phyloP scores from a whole-genome alignment of 108 stramenopile species.

The Cyclotella cryptica region DNA sequence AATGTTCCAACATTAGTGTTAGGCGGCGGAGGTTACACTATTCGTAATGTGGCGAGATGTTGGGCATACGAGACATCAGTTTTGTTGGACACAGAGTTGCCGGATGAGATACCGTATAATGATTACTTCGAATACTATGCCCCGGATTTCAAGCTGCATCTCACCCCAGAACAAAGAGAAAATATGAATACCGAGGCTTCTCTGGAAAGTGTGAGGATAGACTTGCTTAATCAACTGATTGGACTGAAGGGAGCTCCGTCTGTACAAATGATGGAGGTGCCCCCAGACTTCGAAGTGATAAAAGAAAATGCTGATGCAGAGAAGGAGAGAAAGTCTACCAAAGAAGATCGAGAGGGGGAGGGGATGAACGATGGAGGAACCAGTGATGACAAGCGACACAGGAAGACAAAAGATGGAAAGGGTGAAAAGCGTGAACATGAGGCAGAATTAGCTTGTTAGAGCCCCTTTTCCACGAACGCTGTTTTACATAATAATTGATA shows the following conservation, averaged over 20 bases:
- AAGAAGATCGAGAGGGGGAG: constrained; percentile 25
- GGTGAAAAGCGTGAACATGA: constrained; percentile 53
- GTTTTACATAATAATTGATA: background rate
- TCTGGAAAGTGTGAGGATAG: constrained; percentile 69
- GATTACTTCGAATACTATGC: constrained; percentile 99
- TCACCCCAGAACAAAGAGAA: constrained; percentile 85
- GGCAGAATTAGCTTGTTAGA: constrained; percentile 43
- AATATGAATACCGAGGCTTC: constrained; percentile 84
- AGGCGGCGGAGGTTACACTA: constrained; percentile 99
- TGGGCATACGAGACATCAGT: constrained; percentile 98
- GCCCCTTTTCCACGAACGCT: no score
- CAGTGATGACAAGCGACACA: constrained; percentile 42
- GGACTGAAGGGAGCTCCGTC: constrained; percentile 90
- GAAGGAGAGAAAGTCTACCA: constrained; percentile 34
- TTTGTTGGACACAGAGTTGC: constrained; percentile 71
- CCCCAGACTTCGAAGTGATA: constrained; percentile 75
- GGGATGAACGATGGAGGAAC: constrained; percentile 56
- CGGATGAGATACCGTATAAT: constrained; percentile 98
- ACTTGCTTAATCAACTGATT: constrained; percentile 82
- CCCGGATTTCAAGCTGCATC: constrained; percentile 97
- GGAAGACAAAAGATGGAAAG: constrained; percentile 51
- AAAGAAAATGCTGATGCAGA: constrained; percentile 54
- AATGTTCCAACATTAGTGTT: constrained; percentile 95
- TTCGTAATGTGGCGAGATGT: constrained; percentile 97
- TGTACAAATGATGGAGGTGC: constrained; percentile 94